These are phyloP conservation scores for Stentor coeruleus DNA, from an alignment of 73 alveolate species.

Conservation along the genomic window DNA sequence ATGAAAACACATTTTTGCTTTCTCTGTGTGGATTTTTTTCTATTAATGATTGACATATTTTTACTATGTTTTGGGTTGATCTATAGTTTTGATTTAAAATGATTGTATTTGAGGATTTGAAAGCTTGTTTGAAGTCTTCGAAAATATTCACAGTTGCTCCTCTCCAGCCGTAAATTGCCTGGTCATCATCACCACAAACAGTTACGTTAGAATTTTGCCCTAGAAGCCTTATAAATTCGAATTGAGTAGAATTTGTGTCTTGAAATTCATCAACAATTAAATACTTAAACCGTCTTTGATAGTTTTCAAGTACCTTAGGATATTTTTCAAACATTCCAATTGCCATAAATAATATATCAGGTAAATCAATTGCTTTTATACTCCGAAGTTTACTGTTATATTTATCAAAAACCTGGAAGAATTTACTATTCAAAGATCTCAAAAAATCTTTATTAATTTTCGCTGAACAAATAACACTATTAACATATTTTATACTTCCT, in stretches of 20 bases:
- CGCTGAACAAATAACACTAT: neutral
- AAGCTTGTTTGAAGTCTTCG: conserved; percentile 34
- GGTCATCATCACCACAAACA: conserved; percentile 78
- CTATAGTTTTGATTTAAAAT: conserved; percentile 58
- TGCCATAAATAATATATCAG: conserved; percentile 43
- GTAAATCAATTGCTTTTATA: conserved; percentile 47
- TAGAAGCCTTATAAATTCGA: conserved; percentile 33
- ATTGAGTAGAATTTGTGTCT: conserved; percentile 60
- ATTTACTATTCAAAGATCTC: neutral
- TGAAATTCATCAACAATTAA: conserved; percentile 73
- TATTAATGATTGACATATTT: conserved; percentile 45
- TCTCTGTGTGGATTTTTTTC: conserved; percentile 34
- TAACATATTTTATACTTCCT: neutral
- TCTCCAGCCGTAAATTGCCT: conserved; percentile 61
- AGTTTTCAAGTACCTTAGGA: conserved; percentile 29
- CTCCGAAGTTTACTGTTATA: conserved; percentile 7
- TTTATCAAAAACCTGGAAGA: neutral
- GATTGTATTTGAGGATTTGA: conserved; percentile 24
- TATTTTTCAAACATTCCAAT: conserved; percentile 12
- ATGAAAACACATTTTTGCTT: conserved; percentile 28
- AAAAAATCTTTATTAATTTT: neutral
- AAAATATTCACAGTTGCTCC: conserved; percentile 60
- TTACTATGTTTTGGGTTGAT: conserved; percentile 49
- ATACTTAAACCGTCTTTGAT: conserved; percentile 40
- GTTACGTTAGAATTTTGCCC: conserved; percentile 37